phyloP scores from a whole-genome alignment of 805 yeast species.

The Pichia phayaonensis region DNA sequence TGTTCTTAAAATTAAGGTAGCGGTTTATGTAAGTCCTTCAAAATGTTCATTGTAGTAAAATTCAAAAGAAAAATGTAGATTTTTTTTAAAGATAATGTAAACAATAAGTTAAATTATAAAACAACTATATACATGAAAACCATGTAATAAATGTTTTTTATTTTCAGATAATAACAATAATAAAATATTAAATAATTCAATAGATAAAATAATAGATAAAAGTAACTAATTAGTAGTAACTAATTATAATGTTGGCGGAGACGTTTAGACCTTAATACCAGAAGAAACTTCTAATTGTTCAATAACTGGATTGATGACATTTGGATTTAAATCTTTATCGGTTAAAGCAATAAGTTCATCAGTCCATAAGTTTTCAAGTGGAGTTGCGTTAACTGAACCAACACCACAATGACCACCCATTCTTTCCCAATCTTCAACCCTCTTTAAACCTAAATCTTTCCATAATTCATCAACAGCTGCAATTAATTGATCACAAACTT shows the following conservation, averaged over 20 bases:
- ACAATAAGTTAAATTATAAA: no score
- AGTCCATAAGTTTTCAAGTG: constrained; percentile 77
- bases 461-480: constrained; percentile 78
- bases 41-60: no score
- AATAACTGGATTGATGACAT: constrained; percentile 57
- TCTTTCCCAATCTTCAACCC: constrained; percentile 68
- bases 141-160: neutral
- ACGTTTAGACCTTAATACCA: constrained; percentile 36
- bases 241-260: neutral
- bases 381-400: constrained; percentile 42
- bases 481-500: constrained; percentile 67
- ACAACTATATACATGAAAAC: no score
- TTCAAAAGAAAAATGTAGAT: no score
- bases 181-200: neutral
- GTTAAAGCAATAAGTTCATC: constrained; percentile 62
- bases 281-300: constrained; percentile 63
- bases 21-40: no score
- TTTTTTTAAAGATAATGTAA: neutral
- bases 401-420: constrained; percentile 91
- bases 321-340: constrained; percentile 56
- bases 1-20: no score
- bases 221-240: no score
- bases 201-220: neutral
- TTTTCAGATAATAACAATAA: neutral
- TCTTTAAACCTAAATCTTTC: constrained; percentile 62